Base-by-base conservation (phyloP, 1,284 basidiomycete species). In the Papiliotrema flavescens region DNA sequence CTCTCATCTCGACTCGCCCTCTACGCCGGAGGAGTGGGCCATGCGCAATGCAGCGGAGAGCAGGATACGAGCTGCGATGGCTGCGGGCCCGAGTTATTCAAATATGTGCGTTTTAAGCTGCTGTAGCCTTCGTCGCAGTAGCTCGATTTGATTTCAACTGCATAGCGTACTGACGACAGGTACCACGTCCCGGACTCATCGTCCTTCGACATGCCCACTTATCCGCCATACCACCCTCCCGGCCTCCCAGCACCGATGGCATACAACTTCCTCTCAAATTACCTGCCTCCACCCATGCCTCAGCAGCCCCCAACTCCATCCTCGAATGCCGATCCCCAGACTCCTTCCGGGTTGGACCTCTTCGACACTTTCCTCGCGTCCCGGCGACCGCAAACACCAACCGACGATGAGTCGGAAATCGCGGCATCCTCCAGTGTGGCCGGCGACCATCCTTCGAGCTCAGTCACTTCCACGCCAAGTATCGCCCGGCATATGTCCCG, bases 1-100 rank as follows among this genome's bases (percentile, higher is more conserved):
- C 39, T 41, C 46, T 5, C 43, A 63, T 17, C 43, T 76, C 3
- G 66, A 69, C 44, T 43, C 63, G 8, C 71, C 71, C 6, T 42
- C 53, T 8, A 63, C 54, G 0, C 49, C 56, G 9, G 57, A 67
- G 43, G 73, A 75, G 42, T 60, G 60, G 61, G 53, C 42, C 19
- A 59, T 67, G 61, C 54, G 64, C 22, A 59, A 64, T 32, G 54
- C 52, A 11, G 52, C 60, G 5, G 64, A 66, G 45, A 47, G 47
- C 15, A 55, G 60, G 39, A 32, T 70, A n/a, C 47, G 59, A 34
- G 48, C 57, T 26, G 37, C 71, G 35, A 43, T 32, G 5, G 45
- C 45, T 17, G 24, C 11, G 17, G 48, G 51, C 15, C 24, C 43
- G n/a, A 39, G 53, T 23, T 62, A 57, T 52, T 14, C 20, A 24